Percentiles rank a stretch among this genome's conserved stretches.
These are phyloP conservation scores for Neofusicoccum umdonicola DNA, from an alignment of 2,329 filamentous ascomycete genomes.

Conservation along the genomic window DNA sequence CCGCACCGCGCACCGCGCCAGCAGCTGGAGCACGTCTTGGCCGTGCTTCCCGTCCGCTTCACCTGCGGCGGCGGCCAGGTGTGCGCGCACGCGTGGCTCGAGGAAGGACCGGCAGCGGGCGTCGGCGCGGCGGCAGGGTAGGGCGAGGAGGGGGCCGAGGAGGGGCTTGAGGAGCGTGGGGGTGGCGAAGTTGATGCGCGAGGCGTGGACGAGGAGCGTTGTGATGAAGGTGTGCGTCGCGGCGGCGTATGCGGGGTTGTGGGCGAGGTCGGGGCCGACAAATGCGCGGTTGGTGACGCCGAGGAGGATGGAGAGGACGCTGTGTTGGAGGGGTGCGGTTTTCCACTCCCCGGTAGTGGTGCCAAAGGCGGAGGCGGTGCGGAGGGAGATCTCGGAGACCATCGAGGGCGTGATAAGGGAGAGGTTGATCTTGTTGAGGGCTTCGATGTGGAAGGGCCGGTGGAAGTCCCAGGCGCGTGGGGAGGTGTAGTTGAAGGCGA, in stretches of 20 bases:
- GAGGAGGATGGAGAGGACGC: neutral
- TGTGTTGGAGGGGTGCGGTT: neutral
- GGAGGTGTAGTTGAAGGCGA: conserved; percentile 2
- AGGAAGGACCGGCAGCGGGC: neutral
- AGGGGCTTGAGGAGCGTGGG: neutral
- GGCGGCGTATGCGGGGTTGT: neutral
- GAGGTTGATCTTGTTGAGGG: conserved; percentile 14
- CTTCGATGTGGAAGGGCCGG: conserved; percentile 14
- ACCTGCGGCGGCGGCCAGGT: neutral
- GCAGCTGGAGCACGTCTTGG: neutral
- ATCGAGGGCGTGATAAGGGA: neutral
- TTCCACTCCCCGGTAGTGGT: neutral
- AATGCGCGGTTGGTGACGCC: conserved; percentile 11
- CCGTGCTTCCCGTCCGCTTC: neutral
- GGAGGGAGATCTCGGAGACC: neutral
- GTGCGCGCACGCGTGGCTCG: neutral
- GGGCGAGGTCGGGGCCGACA: neutral
- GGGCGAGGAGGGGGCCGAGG: neutral
- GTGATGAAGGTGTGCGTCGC: neutral
- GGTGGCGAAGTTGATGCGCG: neutral
- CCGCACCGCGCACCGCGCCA: neutral
- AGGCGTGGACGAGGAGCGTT: neutral
- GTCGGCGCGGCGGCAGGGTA: neutral
- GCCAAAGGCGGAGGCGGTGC: neutral
- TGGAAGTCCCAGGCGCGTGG: conserved; percentile 8